Conservation (phyloP, 495 filamentous ascomycete genomes). For the Penicillium silybi region DNA sequence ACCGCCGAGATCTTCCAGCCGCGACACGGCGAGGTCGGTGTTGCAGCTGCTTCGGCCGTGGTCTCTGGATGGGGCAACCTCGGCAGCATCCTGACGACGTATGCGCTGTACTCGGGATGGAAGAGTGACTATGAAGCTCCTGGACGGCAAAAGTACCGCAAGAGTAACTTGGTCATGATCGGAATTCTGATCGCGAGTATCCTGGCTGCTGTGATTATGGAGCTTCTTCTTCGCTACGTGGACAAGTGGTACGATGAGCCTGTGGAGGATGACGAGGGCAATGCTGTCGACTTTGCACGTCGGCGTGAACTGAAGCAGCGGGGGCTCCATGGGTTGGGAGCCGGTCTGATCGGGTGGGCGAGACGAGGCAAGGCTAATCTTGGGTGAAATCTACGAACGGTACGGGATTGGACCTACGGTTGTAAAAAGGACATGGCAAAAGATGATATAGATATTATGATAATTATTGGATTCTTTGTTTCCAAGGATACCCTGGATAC, state of each 20-base stretch:
- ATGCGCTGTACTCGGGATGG: slow-evolving; percentile 87
- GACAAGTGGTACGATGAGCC: slow-evolving; percentile 53
- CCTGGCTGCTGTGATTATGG: slow-evolving; percentile 62
- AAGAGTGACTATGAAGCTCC: slow-evolving; percentile 58
- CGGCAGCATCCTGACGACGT: slow-evolving; percentile 81
- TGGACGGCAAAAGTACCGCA: slow-evolving; percentile 69
- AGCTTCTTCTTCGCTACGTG: slow-evolving; percentile 57
- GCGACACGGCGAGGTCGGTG: slow-evolving; percentile 85
- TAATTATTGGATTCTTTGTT: background rate
- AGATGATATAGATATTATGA: background rate
- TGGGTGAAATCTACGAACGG: background rate
- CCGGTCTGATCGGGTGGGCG: slow-evolving; percentile 15
- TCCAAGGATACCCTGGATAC: background rate
- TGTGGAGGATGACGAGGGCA: slow-evolving; percentile 32
- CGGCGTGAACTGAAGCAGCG: slow-evolving; percentile 64
- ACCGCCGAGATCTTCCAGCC: slow-evolving; percentile 86
- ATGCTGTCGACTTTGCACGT: slow-evolving; percentile 65
- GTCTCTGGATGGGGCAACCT: slow-evolving; percentile 85
- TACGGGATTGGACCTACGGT: background rate
- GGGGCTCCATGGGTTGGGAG: slow-evolving; percentile 57
- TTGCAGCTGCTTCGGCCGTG: slow-evolving; percentile 80
- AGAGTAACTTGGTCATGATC: slow-evolving; percentile 84
- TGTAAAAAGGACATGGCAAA: background rate
- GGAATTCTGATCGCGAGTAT: slow-evolving; percentile 80
- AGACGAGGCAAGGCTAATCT: slow-evolving; percentile 1